Evolutionary conservation across 1,284 basidiomycete genomes (phyloP).

Genomic region (Mycosarcoma mackinlayi): DNA sequence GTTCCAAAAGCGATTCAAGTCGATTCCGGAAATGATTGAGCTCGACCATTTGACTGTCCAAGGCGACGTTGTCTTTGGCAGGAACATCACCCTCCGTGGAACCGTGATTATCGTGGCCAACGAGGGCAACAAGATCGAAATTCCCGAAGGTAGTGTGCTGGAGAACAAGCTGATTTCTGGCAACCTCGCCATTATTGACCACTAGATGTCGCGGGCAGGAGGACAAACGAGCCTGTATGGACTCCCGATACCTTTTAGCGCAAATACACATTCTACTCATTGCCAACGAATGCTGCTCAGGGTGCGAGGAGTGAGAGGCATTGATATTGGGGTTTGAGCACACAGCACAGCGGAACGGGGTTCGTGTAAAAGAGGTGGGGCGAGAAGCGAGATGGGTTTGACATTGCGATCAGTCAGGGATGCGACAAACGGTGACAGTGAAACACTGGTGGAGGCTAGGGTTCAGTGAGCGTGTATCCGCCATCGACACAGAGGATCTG

Average conservation of each 20-base stretch:
- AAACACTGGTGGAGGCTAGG: too few relatives aligned
- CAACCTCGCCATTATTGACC: conserved; percentile 68
- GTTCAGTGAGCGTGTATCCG: conserved; percentile 54
- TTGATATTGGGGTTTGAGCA: too few relatives aligned
- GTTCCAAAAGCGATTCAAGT: conserved; percentile 98
- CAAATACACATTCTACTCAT: too few relatives aligned
- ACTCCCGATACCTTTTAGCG: too few relatives aligned
- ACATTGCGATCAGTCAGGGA: too few relatives aligned
- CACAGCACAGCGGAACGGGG: too few relatives aligned
- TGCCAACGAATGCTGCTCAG: too few relatives aligned
- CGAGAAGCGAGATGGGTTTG: too few relatives aligned
- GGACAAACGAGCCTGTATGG: too few relatives aligned
- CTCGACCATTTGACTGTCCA: conserved; percentile 96
- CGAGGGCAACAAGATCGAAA: conserved; percentile 92
- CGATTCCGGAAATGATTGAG: conserved; percentile 84
- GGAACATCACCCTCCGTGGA: conserved; percentile 79
- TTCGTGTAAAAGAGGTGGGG: too few relatives aligned
- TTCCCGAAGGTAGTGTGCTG: conserved; percentile 92
- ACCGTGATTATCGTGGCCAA: conserved; percentile 79
- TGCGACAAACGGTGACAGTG: too few relatives aligned
- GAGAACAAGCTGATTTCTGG: conserved; percentile 78
- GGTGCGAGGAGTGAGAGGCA: too few relatives aligned
- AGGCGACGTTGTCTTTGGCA: conserved; percentile 94
- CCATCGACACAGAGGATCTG: conserved; percentile 52
- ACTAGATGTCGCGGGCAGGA: conserved; percentile 57